Base-by-base conservation (phyloP, 306 rosid species). In the Begonia masoniana region DNA sequence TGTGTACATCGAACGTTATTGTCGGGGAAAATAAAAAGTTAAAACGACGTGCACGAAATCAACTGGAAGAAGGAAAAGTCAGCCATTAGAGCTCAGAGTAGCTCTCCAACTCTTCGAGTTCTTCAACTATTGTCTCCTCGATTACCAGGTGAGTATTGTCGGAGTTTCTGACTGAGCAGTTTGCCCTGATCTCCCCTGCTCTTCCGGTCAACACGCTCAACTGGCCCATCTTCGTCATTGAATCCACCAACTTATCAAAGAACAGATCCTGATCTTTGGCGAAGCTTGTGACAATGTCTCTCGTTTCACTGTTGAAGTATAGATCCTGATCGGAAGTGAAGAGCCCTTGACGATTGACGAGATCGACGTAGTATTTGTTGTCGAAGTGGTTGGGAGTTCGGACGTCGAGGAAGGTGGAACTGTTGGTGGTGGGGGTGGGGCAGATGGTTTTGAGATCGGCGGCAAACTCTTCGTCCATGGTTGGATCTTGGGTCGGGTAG, bases 271-370 rank as follows among this genome's bases (percentile, higher is more conserved):
- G 80, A 9, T 83, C 14, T 0, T 53, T 6, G 0, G 84, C 87
- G 57, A 83, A 83, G 50, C 58, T 62, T 0, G 15, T 74, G 2
- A 83, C 87, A 23, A 74, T 70, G 1, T 58, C 76, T 15, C 55
- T 75, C 0, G 94, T 79, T 59, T 67, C 68, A 15, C 49, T 3
- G 26, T 69, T 60, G 0, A 13, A 62, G 36, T 52, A 58, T 59
- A 83, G 56, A 43, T 83, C 94, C 42, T 80, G 87, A 51, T 83
- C 84, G 0, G 87, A 83, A 0, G 82, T 83, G 62, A 83, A 83
- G 15, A 80, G 53, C 0, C 87, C 94, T 43, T 83, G 84, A 15
- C 82, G 71, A 48, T 72, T 74, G 74, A 72, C 11, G 11, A 83
- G 66, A 54, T 77, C 72, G 0, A 77, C 56, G 10, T 67, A 80